Evolutionary conservation across 176 grass and related monocot genomes (phyloP), one percentile per base, ranked within the genome.

Genomic region (Zizania latifolia): DNA sequence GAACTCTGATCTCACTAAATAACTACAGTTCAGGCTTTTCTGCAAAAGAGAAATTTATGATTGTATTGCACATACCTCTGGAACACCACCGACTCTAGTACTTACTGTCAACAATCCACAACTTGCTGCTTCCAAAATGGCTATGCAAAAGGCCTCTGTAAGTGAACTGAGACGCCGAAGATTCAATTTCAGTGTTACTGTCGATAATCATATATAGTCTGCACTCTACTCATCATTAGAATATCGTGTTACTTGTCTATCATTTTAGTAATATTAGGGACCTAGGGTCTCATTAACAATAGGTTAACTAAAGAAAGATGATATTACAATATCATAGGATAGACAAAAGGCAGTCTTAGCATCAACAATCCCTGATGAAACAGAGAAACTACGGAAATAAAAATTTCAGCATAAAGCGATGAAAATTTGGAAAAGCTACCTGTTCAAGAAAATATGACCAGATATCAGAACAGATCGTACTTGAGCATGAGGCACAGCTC

Each of bases 71-170:
- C 74, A 48, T 84, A 86, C 94, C 88, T 97, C 90, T 58, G 88
- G 94, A 59, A 97, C 94, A 72, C 94, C 94, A 81, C 94, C 90
- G 8, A 97, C 94, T 83, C 90, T 91, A 60, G 94, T 97, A 75
- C 94, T 97, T 68, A 97, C 90, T 75, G 94, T 97, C 74, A 97
- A 74, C 39, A 97, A 76, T 82, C 94, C 94, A 87, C 94, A 97
- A 75, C 88, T 97, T 54, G 94, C 94, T 67, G 94, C 90, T 86
- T 97, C 94, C 71, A 97, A 59, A 89, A 97, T 97, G 53, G 94
- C 94, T 87, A 97, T 97, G 66, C 90, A 97, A 83, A 97, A 97
- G 73, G 94, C 94, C 81, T 97, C 94, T 36, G 94, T 97, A 62
- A 97, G 88, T 33, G 94, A 97, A 87, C 90, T 97, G 85, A 75